Evolutionary conservation across 2,329 filamentous ascomycete species (phyloP).

Genomic region (Pseudogymnoascus sp.): DNA sequence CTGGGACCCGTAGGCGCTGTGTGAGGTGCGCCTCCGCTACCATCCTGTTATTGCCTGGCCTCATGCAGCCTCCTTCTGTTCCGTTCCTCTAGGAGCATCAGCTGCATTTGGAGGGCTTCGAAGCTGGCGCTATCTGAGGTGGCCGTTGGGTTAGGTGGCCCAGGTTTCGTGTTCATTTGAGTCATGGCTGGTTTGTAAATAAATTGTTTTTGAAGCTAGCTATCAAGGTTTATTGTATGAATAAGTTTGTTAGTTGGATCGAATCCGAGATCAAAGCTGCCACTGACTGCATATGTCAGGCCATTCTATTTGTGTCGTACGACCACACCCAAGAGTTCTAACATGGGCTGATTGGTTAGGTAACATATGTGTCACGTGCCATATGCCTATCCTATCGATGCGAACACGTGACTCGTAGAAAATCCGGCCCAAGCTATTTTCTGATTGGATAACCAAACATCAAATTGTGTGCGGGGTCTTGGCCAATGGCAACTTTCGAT

Average conservation of each 20-base stretch:
- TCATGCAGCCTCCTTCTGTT: constrained; percentile 80
- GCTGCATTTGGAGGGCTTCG: constrained; percentile 82
- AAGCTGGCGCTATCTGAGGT: constrained; percentile 60
- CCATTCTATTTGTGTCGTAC: not conserved
- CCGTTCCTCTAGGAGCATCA: constrained; percentile 80
- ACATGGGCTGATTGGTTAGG: not conserved
- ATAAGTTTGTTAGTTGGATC: not conserved
- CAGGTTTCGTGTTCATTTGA: not conserved
- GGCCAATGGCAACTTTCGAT: constrained; percentile 2
- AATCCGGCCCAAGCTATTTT: not conserved
- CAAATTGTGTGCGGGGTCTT: constrained; percentile 7
- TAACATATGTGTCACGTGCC: constrained; percentile 34
- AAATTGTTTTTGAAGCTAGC: not conserved
- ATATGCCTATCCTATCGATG: constrained; percentile 31
- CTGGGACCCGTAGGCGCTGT: constrained; percentile 41
- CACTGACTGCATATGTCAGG: not conserved
- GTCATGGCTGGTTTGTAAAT: not conserved
- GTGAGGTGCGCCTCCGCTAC: not conserved
- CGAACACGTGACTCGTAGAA: constrained; percentile 17
- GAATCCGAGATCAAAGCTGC: not conserved
- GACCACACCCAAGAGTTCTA: not conserved
- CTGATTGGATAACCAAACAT: not conserved
- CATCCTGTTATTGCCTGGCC: constrained; percentile 65
- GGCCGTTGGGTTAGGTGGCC: not conserved
- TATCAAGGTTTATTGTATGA: not conserved